phyloP scores from a whole-genome alignment of 495 filamentous ascomycete genomes.

The Daldinia bambusicola region DNA sequence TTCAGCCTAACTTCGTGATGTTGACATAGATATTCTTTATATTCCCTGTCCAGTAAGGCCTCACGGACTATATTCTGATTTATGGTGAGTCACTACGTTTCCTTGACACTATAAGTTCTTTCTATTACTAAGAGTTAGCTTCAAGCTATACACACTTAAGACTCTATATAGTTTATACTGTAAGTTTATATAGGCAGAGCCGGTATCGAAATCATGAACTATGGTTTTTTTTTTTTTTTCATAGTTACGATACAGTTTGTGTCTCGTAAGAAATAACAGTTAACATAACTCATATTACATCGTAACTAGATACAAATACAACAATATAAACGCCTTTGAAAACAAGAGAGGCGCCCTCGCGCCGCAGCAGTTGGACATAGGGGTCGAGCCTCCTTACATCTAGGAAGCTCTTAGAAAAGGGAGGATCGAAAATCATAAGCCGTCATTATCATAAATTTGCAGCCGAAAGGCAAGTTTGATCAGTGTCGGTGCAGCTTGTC shows the following conservation, averaged over 20 bases:
- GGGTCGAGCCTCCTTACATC: not conserved
- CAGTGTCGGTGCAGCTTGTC: conserved; percentile 48
- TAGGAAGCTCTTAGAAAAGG: conserved; percentile 1
- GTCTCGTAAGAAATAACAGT: not conserved
- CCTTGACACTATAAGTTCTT: too few species aligned
- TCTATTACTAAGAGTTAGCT: too few species aligned
- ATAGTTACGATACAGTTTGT: too few species aligned
- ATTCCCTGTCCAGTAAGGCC: too few species aligned
- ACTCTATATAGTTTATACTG: too few species aligned
- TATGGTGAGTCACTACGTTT: too few species aligned
- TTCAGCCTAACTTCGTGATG: not conserved
- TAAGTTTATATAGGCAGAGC: too few species aligned
- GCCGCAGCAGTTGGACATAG: not conserved
- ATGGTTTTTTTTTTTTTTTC: too few species aligned
- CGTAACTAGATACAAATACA: conserved; percentile 2
- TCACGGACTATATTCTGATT: too few species aligned
- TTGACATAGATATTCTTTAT: too few species aligned
- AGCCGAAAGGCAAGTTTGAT: not conserved
- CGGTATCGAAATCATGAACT: too few species aligned
- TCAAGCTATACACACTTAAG: too few species aligned
- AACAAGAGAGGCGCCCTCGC: not conserved
- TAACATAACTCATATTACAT: conserved; percentile 14
- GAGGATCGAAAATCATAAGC: not conserved
- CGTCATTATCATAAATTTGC: conserved; percentile 12
- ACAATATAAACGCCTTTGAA: not conserved